These are phyloP conservation scores for Forsythia viridissima DNA, from an alignment of 257 asterid species.

Conservation along the genomic window DNA sequence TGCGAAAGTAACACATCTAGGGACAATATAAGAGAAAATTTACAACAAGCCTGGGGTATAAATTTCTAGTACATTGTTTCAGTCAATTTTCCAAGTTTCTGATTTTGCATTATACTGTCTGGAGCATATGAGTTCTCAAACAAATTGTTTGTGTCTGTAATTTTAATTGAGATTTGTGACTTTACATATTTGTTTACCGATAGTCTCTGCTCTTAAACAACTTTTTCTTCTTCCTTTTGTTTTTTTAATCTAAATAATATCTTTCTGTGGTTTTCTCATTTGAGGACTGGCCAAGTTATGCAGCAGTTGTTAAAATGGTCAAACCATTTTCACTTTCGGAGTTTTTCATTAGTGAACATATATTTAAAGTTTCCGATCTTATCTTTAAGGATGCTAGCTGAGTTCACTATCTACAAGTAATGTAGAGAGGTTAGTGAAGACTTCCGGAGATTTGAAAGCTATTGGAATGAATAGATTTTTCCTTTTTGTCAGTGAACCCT, in stretches of 20 bases:
- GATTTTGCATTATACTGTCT: neutral
- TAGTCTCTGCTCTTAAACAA: neutral
- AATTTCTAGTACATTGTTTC: neutral
- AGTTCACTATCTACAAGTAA: neutral
- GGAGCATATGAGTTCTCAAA: neutral
- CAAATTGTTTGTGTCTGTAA: neutral
- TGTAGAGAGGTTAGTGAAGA: neutral
- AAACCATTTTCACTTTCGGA: neutral
- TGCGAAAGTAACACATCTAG: neutral
- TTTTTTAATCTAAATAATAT: no score
- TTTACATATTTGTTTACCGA: no score
- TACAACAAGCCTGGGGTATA: neutral
- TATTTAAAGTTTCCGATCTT: neutral
- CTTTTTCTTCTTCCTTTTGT: no score
- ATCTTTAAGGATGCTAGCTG: neutral
- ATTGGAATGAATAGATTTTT: neutral
- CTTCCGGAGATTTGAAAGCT: neutral
- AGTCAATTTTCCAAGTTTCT: neutral
- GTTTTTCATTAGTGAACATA: neutral
- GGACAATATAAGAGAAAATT: neutral
- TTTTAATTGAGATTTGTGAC: no score
- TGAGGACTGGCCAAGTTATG: no score
- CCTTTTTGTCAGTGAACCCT: neutral
- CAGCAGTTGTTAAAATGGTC: neutral
- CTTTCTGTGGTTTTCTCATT: no score